Percentiles rank a stretch among this genome's conserved stretches.
Conservation (phyloP, 2,329 filamentous ascomycete genomes). For the Metarhizium album region DNA sequence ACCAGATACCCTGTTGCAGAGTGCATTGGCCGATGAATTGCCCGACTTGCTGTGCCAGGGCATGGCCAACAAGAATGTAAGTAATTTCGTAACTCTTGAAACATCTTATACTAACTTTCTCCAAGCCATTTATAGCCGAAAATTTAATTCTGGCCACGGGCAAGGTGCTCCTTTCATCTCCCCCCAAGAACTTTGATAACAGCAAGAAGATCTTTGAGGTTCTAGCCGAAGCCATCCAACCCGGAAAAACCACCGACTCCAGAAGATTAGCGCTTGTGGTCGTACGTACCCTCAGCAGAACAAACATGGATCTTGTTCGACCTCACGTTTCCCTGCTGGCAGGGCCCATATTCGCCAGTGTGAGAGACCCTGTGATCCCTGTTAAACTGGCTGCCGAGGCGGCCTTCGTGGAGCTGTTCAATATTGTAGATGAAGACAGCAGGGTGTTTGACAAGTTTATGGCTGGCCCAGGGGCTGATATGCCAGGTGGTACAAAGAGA, state of each 20-base stretch:
- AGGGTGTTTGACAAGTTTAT: conserved; percentile 89
- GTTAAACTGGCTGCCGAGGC: conserved; percentile 93
- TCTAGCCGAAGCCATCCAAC: conserved; percentile 63
- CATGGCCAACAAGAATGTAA: conserved; percentile 64
- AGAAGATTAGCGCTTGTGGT: conserved; percentile 81
- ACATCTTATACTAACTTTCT: not conserved
- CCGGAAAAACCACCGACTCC: conserved; percentile 70
- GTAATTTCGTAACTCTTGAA: conserved; percentile 19
- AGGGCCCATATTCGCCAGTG: conserved; percentile 75
- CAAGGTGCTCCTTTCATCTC: conserved; percentile 70
- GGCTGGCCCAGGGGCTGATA: conserved; percentile 50
- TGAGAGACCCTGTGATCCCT: conserved; percentile 85
- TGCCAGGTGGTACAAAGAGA: conserved; percentile 65
- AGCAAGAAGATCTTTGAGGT: conserved; percentile 72
- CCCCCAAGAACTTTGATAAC: conserved; percentile 60
- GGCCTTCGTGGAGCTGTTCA: conserved; percentile 84
- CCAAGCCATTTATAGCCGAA: conserved; percentile 70
- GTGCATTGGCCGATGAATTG: conserved; percentile 59
- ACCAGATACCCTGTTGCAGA: conserved; percentile 55
- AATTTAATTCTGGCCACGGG: conserved; percentile 84
- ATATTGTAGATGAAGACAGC: conserved; percentile 75
- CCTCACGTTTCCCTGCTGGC: conserved; percentile 75
- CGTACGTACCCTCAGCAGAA: conserved; percentile 71
- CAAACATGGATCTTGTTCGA: conserved; percentile 68
- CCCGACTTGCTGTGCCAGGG: conserved; percentile 70